Conservation (phyloP, 257 asterid species). For the Nicotiana knightiana region DNA sequence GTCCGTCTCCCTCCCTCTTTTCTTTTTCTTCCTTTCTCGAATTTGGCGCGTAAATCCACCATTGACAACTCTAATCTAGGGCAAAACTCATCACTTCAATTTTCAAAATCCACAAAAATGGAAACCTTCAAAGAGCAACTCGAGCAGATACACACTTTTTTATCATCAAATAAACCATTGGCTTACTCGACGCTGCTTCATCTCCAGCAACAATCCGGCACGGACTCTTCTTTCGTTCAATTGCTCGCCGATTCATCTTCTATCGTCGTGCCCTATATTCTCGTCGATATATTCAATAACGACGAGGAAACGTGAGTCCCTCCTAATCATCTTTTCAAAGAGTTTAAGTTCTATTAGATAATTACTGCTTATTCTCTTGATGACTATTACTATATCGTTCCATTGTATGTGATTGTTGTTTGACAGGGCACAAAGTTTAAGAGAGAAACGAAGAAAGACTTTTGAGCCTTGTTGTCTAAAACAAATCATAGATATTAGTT, state of each 20-base stretch:
- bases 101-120: slow-evolving; percentile 22
- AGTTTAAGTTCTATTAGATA: too few species aligned
- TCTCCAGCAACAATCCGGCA: slow-evolving; percentile 44
- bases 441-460: too few species aligned
- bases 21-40: not conserved
- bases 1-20: not conserved
- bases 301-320: slow-evolving; percentile 58
- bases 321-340: not conserved
- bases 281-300: slow-evolving; percentile 27
- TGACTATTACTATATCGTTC: too few species aligned
- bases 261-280: slow-evolving; percentile 25
- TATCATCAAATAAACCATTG: slow-evolving; percentile 29
- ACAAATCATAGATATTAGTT: too few species aligned
- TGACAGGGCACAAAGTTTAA: too few species aligned
- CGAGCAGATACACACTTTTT: slow-evolving; percentile 40
- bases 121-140: slow-evolving; percentile 30
- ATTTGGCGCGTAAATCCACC: slow-evolving; percentile 12
- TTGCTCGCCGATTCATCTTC: slow-evolving; percentile 43
- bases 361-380: too few species aligned
- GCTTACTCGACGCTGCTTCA: slow-evolving; percentile 52
- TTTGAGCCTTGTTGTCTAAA: too few species aligned
- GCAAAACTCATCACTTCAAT: not conserved
- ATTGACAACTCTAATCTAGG: not conserved
- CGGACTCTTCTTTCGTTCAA: slow-evolving; percentile 34
- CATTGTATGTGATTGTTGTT: too few species aligned